A percentile compares a stretch with the other conserved stretches of the same genome.
These are phyloP conservation scores for Chlorella sp. DNA, from an alignment of 139 green algal genomes.

Conservation along the genomic window DNA sequence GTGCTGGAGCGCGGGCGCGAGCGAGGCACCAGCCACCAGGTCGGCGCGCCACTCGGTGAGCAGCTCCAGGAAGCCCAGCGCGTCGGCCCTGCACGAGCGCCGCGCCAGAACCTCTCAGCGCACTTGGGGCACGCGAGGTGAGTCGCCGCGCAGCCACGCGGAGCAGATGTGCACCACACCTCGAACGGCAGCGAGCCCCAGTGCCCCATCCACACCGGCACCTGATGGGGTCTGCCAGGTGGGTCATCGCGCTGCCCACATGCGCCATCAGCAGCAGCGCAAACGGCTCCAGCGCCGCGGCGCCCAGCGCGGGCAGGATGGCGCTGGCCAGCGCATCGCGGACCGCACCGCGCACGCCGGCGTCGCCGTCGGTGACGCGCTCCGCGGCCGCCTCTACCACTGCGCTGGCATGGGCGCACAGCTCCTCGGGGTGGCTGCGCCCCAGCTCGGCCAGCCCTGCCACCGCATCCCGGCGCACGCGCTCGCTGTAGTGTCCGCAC, in stretches of 20 bases:
- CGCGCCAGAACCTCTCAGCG: not conserved
- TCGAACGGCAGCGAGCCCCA: too few species aligned
- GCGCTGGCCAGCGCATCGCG: slow-evolving; percentile 43
- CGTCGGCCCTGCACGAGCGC: slow-evolving; percentile 42
- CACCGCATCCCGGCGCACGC: slow-evolving; percentile 67
- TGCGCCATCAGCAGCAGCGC: slow-evolving; percentile 83
- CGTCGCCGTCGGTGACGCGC: slow-evolving; percentile 63
- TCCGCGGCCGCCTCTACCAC: slow-evolving; percentile 48
- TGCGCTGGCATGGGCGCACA: slow-evolving; percentile 23
- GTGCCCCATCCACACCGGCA: not conserved
- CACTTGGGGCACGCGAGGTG: not conserved
- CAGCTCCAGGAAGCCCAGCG: slow-evolving; percentile 66
- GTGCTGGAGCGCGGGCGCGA: slow-evolving; percentile 57
- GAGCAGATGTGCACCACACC: not conserved
- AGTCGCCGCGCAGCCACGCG: not conserved
- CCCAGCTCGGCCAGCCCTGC: slow-evolving; percentile 73
- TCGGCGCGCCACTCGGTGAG: slow-evolving; percentile 60
- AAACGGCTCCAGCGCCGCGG: slow-evolving; percentile 66
- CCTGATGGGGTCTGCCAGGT: slow-evolving; percentile 41
- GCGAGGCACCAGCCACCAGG: slow-evolving; percentile 45
- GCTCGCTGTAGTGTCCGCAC: slow-evolving; percentile 77
- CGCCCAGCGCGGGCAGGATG: slow-evolving; percentile 57
- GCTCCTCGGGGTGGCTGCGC: slow-evolving; percentile 55
- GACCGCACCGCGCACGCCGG: slow-evolving; percentile 50
- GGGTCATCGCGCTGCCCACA: slow-evolving; percentile 72